Conservation (phyloP, 2,329 filamentous ascomycete genomes). For the Colletotrichum godetiae region DNA sequence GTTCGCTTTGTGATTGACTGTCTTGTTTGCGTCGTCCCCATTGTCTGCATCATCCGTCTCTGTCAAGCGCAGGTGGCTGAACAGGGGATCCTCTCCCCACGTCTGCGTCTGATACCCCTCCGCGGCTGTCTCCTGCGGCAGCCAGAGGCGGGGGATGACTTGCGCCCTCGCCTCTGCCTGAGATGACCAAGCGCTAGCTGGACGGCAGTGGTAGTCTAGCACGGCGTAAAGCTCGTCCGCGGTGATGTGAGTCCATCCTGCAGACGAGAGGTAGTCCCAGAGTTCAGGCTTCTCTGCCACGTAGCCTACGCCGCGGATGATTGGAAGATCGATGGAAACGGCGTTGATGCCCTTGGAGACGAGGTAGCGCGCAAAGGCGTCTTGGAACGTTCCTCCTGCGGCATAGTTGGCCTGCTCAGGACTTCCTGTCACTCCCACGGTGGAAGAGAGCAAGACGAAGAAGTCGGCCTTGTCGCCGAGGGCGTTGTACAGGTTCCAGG, state of each 20-base stretch:
- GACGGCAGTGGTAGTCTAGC: conserved; percentile 41
- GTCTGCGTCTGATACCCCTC: conserved; percentile 37
- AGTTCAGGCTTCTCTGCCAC: conserved; percentile 56
- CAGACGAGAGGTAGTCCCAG: conserved; percentile 35
- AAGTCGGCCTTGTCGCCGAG: conserved; percentile 46
- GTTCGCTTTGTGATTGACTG: conserved; percentile 32
- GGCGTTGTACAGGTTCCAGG: conserved; percentile 43
- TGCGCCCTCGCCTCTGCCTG: conserved; percentile 30
- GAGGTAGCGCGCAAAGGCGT: conserved; percentile 54
- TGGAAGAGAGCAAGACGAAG: conserved; percentile 49
- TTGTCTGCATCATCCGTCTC: not conserved
- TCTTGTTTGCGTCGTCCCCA: conserved; percentile 11
- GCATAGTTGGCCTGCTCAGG: conserved; percentile 56
- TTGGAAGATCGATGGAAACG: conserved; percentile 63
- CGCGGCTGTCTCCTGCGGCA: conserved; percentile 39
- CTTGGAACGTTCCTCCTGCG: conserved; percentile 55
- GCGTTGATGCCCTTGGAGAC: conserved; percentile 52
- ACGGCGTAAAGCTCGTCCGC: conserved; percentile 40
- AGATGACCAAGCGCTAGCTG: not conserved
- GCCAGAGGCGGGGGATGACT: conserved; percentile 41
- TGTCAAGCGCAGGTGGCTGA: conserved; percentile 32
- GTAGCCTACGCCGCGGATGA: conserved; percentile 62
- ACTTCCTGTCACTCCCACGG: conserved; percentile 42
- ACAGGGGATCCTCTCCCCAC: conserved; percentile 41
- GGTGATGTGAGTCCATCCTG: conserved; percentile 38